Base-by-base conservation (phyloP, 805 yeast species). In the Suhomyces faveliae region DNA sequence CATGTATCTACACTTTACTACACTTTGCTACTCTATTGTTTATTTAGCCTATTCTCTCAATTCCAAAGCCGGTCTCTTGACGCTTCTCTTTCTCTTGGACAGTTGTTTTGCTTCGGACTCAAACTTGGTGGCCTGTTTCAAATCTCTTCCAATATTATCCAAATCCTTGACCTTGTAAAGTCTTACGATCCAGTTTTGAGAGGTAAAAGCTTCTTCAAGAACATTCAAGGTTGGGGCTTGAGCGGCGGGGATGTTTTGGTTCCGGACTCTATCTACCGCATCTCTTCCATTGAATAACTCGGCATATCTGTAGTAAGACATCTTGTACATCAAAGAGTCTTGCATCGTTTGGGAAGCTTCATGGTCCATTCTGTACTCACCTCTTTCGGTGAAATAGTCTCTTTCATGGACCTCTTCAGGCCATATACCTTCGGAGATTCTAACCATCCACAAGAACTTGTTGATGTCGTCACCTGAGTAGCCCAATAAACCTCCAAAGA, bases 361-460 rank as follows among this genome's bases (percentile, higher is more conserved):
- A 48, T 78, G 81, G 65, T 94, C 98, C 46, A 94, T 85, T 60
- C 83, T 83, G 67, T 89, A 94, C 67, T 90, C 97, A 52, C 98
- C 97, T 47, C 81, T 71, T 4, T 81, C 80, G 19, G 91, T 87
- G 78, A 91, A 94, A 71, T 73, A 94, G 55, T 83, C 79, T 53
- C 94, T 76, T 71, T 94, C 99, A 56, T 76, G 79, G 50, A 94
- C 84, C 63, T 94, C 98, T n/a, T 94, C 97, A 1, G 99, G 99
- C 99, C 99, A 94, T 51, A 94, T 89, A 46, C 99, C 99, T 70
- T 94, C 96, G n/a, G 97, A 81, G 56, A 94, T 94, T 67, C 99
- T 82, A 23, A 94, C 90, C 99, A 94, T 94, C 99, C 99, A 95
- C 62, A 94, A 70, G 71, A 90, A 94, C 71, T 94, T 94, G 76